phyloP scores from a whole-genome alignment of 805 yeast genomes.

The Maudiozyma bulderi region DNA sequence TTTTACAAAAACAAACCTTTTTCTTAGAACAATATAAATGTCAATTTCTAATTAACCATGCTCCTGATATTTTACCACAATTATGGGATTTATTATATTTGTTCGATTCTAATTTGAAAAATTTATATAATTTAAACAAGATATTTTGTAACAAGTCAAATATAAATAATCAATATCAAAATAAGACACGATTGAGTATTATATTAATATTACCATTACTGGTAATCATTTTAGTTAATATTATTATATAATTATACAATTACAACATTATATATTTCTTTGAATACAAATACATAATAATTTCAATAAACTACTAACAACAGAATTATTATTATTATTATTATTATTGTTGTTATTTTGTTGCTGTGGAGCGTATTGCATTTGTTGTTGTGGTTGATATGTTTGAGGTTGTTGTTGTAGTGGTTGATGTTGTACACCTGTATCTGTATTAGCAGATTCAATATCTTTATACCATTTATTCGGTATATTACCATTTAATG shows the following conservation, averaged over 20 bases:
- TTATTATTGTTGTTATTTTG: constrained; percentile 17
- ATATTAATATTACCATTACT: background rate
- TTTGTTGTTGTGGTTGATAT: constrained; percentile 19
- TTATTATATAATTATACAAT: background rate
- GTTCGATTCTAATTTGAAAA: background rate
- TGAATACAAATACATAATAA: constrained; percentile 31
- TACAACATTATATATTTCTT: constrained; percentile 2
- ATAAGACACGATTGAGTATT: background rate
- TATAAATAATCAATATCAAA: too few relatives aligned
- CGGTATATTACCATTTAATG: constrained; percentile 41
- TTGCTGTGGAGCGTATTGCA: constrained; percentile 26
- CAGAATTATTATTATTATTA: constrained; percentile 10
- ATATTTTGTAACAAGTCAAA: background rate
- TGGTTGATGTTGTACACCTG: constrained; percentile 9
- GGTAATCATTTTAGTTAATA: background rate
- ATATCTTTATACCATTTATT: constrained; percentile 22
- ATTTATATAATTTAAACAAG: background rate
- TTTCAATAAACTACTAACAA: constrained; percentile 22
- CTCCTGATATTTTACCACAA: background rate
- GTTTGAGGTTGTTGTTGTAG: constrained; percentile 13
- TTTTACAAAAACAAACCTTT: background rate
- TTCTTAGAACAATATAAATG: background rate
- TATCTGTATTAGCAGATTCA: background rate
- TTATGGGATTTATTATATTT: background rate
- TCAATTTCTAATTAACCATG: background rate